Percentiles rank a stretch among this genome's conserved stretches.
Conservation (phyloP, 2,329 filamentous ascomycete genomes). For the Pseudogymnoascus sp. region DNA sequence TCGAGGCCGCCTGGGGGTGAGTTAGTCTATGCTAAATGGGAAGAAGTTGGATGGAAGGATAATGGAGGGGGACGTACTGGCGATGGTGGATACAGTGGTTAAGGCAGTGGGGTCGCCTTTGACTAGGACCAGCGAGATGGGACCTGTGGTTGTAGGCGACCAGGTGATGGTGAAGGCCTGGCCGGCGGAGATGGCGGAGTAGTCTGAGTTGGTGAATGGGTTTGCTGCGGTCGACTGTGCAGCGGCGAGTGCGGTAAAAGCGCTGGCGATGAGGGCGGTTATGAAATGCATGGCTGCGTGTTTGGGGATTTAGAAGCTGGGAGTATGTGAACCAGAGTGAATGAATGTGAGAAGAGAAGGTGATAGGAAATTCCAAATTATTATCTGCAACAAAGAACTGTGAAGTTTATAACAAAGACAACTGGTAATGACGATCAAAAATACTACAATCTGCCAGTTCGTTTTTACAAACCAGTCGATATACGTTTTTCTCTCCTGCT, state of each 20-base stretch:
- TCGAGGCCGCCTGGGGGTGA: conserved; percentile 4
- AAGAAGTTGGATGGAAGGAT: too few relatives aligned
- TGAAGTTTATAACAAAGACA: not conserved
- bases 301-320: not conserved
- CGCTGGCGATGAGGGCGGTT: conserved; percentile 11
- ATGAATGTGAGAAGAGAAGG: not conserved
- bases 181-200: conserved; percentile 12
- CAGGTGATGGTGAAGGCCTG: conserved; percentile 14
- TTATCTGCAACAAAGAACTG: not conserved
- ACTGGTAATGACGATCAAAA: not conserved
- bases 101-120: conserved; percentile 13
- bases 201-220: conserved; percentile 18
- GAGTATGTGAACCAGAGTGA: not conserved
- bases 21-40: not conserved
- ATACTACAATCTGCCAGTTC: not conserved
- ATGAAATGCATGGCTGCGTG: conserved; percentile 18
- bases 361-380: not conserved
- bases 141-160: conserved; percentile 14
- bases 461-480: not conserved
- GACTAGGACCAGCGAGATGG: conserved; percentile 16
- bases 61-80: conserved; percentile 10
- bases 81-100: conserved; percentile 12
- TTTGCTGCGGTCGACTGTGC: conserved; percentile 14
- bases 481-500: not conserved
- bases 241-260: conserved; percentile 7